Evolutionary conservation across 2,329 filamentous ascomycete species (phyloP), one percentile per base, ranked within the genome.

Genomic region (Acrocalymma vagum): DNA sequence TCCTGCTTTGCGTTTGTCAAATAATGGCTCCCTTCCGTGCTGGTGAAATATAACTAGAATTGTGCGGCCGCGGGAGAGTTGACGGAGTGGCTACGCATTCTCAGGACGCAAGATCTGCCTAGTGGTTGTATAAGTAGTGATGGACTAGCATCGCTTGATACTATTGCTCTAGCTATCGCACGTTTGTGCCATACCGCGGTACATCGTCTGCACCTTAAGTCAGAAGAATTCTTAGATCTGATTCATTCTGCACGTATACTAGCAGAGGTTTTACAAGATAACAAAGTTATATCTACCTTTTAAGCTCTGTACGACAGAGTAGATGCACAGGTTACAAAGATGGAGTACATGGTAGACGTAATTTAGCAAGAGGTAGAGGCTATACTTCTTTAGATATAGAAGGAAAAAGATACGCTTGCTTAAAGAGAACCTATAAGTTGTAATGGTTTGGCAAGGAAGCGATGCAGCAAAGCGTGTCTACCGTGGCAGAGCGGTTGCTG

Each of bases 1-100:
- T 65, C 61, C 39, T 74, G 69, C 49, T 74, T 71, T 45, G 62
- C 72, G 6, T 74, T 72, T 33, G 55, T 58, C 15, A 51, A 43
- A n/a, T 62, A 55, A 37, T 67, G 62, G 60, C 30, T 69, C 11
- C 66, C 70, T 6, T 42, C 40, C 0, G 36, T 67, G 10, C 48
- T 72, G 17, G 16, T 45, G 27, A 38, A 61, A 10, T 44, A 57
- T 11, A 47, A 45, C 18, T 68, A 53, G 61, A 52, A 64, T 27
- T 73, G 68, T 38, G 50, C 71, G 13, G 57, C 61, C 10, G 65
- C 71, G 1, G 55, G 65, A 3, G 70, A 73, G 51, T 48, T 73
- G 20, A 72, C 60, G n/a, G 53, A 57, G 29, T 72, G 70, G 68
- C 59, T 58, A 3, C 50, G 26, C 3, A 29, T 59, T 7, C 34